Base-by-base conservation (phyloP, 2,329 filamentous ascomycete genomes). In the Colletotrichum cordylinicola region DNA sequence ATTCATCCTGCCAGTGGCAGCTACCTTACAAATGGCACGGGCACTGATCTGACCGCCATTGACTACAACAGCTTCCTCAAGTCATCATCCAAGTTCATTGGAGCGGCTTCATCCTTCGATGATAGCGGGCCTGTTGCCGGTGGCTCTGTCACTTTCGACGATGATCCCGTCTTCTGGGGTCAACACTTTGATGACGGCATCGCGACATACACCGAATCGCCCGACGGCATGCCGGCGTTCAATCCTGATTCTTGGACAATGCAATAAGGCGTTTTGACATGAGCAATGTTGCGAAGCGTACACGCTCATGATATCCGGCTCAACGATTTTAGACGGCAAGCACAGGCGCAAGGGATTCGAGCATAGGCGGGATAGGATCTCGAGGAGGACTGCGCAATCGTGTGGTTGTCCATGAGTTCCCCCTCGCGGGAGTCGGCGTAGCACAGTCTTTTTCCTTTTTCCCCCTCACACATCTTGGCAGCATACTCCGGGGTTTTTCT, bases 1-100 rank as follows among this genome's bases (percentile, higher is more conserved):
- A 76, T 76, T 12, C 74, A 74, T 29, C 56, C 65, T 21, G 66
- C 65, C 31, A 69, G 52, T n/a, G 39, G 39, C 5, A 43, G 39
- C 27, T 74, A 65, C 31, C 82, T 91, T 37, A 84, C 89, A 37
- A 88, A 89, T 62, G 83, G 81, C 62, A 85, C 84, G 74, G 89
- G 39, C 18, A 43, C 39, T 43, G 39, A 90, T 71, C 80, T 91
- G 64, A 86, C 85, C 65, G 85, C 84, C 78, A 86, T 91, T 73
- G 90, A 91, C 79, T 89, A 91, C 78, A 88, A 91, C 75, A 89
- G 89, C 73, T 91, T 92, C 80, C 87, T 89, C 79, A 89, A 90
- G 79, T 87, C 87, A 68, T 84, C 85, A 1, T 84, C 87, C 61
- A 89, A 90, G 79, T 86, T 86, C 75, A 80, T 87, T 70, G 84